Evolutionary conservation across 495 filamentous ascomycete species (phyloP), one percentile per base, ranked within the genome.

Genomic region (Massariosphaeria phaeospora): DNA sequence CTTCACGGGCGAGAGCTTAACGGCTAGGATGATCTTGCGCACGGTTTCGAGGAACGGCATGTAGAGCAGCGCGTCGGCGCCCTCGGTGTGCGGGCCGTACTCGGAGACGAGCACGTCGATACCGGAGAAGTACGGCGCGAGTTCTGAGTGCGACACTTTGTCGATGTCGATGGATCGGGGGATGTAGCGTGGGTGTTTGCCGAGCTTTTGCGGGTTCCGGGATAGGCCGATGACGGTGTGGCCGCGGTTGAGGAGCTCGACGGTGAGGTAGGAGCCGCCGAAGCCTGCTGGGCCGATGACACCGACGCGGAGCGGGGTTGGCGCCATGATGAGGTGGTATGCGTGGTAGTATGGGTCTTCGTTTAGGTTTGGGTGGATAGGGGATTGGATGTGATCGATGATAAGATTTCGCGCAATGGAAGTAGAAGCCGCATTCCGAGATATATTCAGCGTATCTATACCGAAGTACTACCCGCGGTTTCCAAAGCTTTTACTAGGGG

Each of bases 261-360:
- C 48, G 33, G 40, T 53, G 5, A 66, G 52, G 26, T 63, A 57
- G 26, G 59, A 63, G 36, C 65, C 65, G 12, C 59, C 52, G 44
- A 67, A 66, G 13, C 65, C 65, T 25, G 65, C 48, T 11, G 65
- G 62, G 25, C 65, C 65, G 13, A 67, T 47, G 6, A 67, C 59
- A 38, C 63, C 65, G 6, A 67, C 52, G 11, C 33, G 17, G 24
- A 62, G 48, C 11, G 47, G 42, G 13, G 23, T 56, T 30, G 38
- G n/a, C n/a, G n/a, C n/a, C n/a, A n/a, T n/a, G n/a, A n/a, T n/a
- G n/a, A n/a, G n/a, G n/a, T n/a, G n/a, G n/a, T n/a, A n/a, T n/a
- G n/a, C n/a, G n/a, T n/a, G n/a, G n/a, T n/a, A n/a, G n/a, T n/a
- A n/a, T n/a, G n/a, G n/a, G n/a, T n/a, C n/a, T n/a, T n/a, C n/a